phyloP scores from a whole-genome alignment of 139 green algal genomes.

The Chlorella sp. region DNA sequence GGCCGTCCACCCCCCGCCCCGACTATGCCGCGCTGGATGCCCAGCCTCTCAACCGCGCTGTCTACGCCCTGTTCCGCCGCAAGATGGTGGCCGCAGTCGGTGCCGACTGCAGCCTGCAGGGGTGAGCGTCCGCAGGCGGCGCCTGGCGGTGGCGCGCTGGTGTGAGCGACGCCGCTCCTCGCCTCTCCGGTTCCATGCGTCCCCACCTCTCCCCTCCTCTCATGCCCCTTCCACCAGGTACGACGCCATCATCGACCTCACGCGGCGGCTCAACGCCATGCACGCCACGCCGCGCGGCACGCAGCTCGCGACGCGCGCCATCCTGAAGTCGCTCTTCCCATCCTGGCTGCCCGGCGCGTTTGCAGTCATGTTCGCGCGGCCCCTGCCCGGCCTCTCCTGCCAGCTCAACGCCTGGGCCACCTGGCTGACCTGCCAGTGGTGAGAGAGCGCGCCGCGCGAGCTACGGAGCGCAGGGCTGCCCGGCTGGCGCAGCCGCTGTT shows the following conservation, averaged over 20 bases:
- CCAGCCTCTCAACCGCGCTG: slow-evolving; percentile 60
- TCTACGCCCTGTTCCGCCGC: slow-evolving; percentile 79
- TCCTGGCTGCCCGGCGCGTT: slow-evolving; percentile 81
- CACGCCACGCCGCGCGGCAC: slow-evolving; percentile 49
- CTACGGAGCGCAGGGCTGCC: too few relatives aligned
- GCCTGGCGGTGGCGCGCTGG: neutral
- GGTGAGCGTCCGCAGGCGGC: slow-evolving; percentile 35
- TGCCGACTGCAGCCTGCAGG: slow-evolving; percentile 54
- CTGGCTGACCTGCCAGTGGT: slow-evolving; percentile 83
- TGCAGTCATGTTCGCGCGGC: slow-evolving; percentile 43
- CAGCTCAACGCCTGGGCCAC: slow-evolving; percentile 85
- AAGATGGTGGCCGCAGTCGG: slow-evolving; percentile 76
- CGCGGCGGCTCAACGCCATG: slow-evolving; percentile 71
- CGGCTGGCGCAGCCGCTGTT: too few relatives aligned
- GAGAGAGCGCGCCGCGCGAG: too few relatives aligned
- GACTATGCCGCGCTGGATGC: slow-evolving; percentile 57
- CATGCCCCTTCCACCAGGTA: slow-evolving; percentile 57
- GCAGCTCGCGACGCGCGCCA: slow-evolving; percentile 62
- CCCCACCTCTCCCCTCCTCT: neutral
- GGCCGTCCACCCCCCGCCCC: slow-evolving; percentile 3
- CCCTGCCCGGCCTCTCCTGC: slow-evolving; percentile 18
- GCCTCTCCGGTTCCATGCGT: neutral
- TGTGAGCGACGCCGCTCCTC: too few relatives aligned
- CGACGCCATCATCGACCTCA: slow-evolving; percentile 86
- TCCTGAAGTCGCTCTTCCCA: slow-evolving; percentile 82